Evolutionary conservation across 225 moss, liverwort and hornwort genomes (phyloP).

Genomic region (Marchantia polymorpha): DNA sequence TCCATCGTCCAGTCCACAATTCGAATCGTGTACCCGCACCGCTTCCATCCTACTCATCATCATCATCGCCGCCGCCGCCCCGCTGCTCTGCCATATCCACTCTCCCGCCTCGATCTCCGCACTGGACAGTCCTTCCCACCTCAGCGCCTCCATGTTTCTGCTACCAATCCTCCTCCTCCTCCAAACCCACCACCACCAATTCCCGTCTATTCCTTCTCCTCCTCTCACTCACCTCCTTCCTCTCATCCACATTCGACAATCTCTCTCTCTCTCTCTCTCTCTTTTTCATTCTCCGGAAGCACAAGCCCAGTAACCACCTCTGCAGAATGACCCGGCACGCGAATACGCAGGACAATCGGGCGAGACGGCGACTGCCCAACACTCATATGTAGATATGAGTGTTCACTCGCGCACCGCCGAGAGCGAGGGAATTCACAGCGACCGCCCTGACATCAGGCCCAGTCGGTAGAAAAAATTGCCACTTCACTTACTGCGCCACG

Average conservation of each 20-base stretch:
- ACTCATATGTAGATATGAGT: no score
- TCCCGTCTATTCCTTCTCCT: background rate
- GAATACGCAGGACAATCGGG: no score
- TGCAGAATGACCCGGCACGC: no score
- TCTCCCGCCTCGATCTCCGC: constrained; percentile 1
- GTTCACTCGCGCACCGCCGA: no score
- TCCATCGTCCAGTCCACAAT: constrained; percentile 28
- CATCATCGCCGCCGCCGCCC: background rate
- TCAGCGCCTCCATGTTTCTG: constrained; percentile 11
- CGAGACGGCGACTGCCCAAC: no score
- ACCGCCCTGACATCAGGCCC: no score
- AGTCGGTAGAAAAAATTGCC: no score
- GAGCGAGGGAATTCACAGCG: no score
- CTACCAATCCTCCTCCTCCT: background rate
- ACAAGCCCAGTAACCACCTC: no score
- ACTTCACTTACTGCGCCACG: no score
- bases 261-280: background rate
- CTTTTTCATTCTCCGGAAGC: no score
- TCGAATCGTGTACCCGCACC: constrained; percentile 30
- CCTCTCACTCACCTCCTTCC: no score
- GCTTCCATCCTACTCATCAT: constrained; percentile 4
- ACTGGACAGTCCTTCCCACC: constrained; percentile 22
- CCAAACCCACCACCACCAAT: background rate
- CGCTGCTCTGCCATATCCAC: constrained; percentile 23
- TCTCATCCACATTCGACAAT: background rate